Evolutionary conservation across 2,329 filamentous ascomycete species (phyloP).

Genomic region (Orbilia javanica): DNA sequence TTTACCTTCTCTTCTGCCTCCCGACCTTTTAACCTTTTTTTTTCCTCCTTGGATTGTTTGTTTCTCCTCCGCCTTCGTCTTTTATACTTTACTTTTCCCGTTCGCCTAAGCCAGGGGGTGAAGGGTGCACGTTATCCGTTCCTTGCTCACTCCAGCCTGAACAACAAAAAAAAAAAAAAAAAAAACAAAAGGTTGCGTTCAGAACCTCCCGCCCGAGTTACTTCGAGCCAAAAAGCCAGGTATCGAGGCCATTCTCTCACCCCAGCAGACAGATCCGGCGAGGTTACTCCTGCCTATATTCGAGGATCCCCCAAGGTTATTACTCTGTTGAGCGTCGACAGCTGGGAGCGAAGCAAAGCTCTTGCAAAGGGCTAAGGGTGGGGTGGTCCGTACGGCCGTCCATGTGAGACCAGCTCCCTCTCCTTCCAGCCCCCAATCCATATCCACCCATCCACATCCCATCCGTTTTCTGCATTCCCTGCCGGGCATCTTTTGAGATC

Average conservation of each 20-base stretch:
- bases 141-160: constrained; percentile 50
- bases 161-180: neutral
- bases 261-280: constrained; percentile 56
- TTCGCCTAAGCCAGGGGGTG: constrained; percentile 49
- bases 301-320: constrained; percentile 37
- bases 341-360: constrained; percentile 7
- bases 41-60: constrained; percentile 35
- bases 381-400: constrained; percentile 55
- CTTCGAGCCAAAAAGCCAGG: constrained; percentile 56
- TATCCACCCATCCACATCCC: constrained; percentile 14
- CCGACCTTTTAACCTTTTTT: constrained; percentile 56
- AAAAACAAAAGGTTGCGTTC: constrained; percentile 47
- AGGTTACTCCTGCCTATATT: constrained; percentile 37
- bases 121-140: constrained; percentile 57
- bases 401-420: constrained; percentile 47
- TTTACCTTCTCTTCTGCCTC: constrained; percentile 9
- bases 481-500: constrained; percentile 37
- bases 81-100: constrained; percentile 48
- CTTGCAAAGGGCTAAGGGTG: constrained; percentile 46
- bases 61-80: constrained; percentile 57
- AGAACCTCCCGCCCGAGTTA: constrained; percentile 52
- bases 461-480: constrained; percentile 55
- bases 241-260: constrained; percentile 56
- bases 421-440: constrained; percentile 56
- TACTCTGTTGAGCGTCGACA: constrained; percentile 27